Evolutionary conservation across 805 yeast genomes (phyloP).

Genomic region (Suhomyces xylopsoci): DNA sequence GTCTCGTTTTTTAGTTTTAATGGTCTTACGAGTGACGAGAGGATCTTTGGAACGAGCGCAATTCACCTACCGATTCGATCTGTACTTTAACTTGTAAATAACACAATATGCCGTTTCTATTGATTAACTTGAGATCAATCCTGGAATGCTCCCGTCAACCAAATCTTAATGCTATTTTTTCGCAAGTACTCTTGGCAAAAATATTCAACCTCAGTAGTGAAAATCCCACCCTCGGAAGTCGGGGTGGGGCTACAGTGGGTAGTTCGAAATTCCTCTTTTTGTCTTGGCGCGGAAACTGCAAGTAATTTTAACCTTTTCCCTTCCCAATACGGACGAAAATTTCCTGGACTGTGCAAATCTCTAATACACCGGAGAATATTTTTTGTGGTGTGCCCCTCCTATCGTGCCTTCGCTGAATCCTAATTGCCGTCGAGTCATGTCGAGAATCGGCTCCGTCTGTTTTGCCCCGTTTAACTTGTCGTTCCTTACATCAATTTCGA

Average conservation of each 20-base stretch:
- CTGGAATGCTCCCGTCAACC: background rate
- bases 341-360: background rate
- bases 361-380: background rate
- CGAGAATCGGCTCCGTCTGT: background rate
- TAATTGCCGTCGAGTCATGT: background rate
- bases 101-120: background rate
- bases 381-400: background rate
- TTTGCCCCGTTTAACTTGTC: too few relatives aligned
- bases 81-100: background rate
- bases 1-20: background rate
- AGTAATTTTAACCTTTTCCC: background rate
- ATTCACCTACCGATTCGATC: background rate
- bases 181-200: background rate
- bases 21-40: background rate
- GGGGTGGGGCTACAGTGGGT: background rate
- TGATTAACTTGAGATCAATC: background rate
- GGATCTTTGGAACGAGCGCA: background rate
- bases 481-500: too few relatives aligned
- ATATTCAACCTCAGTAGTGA: background rate
- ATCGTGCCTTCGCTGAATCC: background rate
- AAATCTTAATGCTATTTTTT: background rate
- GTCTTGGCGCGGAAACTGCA: background rate
- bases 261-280: background rate
- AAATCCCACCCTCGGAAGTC: background rate
- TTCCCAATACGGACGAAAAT: background rate